Evolutionary conservation across 2,329 filamentous ascomycete genomes (phyloP).

Genomic region (Fusarium sp.): DNA sequence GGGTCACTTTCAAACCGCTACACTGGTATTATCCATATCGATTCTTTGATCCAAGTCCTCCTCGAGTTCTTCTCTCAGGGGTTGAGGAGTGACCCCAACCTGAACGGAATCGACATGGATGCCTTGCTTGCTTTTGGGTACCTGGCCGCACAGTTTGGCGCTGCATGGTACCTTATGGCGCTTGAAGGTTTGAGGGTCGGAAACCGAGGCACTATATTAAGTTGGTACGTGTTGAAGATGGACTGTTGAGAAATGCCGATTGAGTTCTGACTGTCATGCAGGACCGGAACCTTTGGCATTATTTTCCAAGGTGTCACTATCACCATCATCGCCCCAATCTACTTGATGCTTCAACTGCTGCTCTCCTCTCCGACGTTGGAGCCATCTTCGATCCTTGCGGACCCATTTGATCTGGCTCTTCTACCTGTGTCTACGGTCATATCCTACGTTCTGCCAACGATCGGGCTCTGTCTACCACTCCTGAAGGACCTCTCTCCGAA

Average conservation of each 20-base stretch:
- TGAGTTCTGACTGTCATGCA: not conserved
- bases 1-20: not conserved
- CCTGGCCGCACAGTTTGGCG: constrained; percentile 37
- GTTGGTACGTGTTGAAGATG: constrained; percentile 24
- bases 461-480: constrained; percentile 27
- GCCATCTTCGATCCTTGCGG: constrained; percentile 10
- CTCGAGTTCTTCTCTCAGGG: constrained; percentile 38
- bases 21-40: constrained; percentile 1
- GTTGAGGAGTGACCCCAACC: not conserved
- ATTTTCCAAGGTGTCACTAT: constrained; percentile 36
- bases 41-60: constrained; percentile 19
- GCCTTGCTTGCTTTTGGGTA: constrained; percentile 32
- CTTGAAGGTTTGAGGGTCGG: constrained; percentile 33
- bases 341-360: constrained; percentile 30
- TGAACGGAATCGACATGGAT: constrained; percentile 14
- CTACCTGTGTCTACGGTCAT: constrained; percentile 27
- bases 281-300: constrained; percentile 37
- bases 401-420: constrained; percentile 24
- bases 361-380: constrained; percentile 6
- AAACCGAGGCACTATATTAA: constrained; percentile 21
- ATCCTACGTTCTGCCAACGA: constrained; percentile 29
- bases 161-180: constrained; percentile 35
- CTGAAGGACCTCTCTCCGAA: constrained; percentile 8
- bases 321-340: constrained; percentile 35
- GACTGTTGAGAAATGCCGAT: rapidly evolving